Conservation (phyloP, 2,329 filamentous ascomycete species). For the Xylariomycetidae sp. region DNA sequence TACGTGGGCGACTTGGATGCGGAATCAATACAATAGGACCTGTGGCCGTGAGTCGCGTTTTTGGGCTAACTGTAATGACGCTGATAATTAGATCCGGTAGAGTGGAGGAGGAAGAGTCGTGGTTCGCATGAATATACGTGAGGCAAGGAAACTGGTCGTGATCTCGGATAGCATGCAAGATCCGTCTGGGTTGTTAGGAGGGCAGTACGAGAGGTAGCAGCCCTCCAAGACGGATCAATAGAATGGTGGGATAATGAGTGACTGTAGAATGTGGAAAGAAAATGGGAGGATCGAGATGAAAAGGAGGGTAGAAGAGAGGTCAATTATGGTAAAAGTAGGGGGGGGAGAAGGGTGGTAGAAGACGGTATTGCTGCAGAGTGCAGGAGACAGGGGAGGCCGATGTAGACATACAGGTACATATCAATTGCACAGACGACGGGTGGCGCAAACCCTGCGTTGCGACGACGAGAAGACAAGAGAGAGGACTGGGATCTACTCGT, state of each 20-base stretch:
- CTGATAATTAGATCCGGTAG: no score
- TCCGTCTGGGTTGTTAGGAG: no score
- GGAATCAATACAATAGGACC: no score
- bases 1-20: no score
- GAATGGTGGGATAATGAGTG: constrained; percentile 19
- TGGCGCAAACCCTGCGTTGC: constrained; percentile 22
- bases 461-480: constrained; percentile 2
- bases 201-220: constrained; percentile 21
- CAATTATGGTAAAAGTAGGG: constrained; percentile 16
- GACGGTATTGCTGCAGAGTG: constrained; percentile 22
- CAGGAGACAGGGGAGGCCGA: constrained; percentile 12
- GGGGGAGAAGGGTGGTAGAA: constrained; percentile 20
- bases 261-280: constrained; percentile 16
- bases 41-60: no score
- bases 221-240: constrained; percentile 19
- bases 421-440: constrained; percentile 13
- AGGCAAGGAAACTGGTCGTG: no score
- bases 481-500: no score
- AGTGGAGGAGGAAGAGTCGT: no score
- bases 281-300: constrained; percentile 18
- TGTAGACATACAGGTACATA: constrained; percentile 3
- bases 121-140: no score
- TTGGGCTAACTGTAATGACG: no score
- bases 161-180: no score
- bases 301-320: constrained; percentile 13